Percentiles rank a stretch among this genome's conserved stretches.
phyloP scores from a whole-genome alignment of 768 basidiomycete genomes.

The Tricholoma terreum region DNA sequence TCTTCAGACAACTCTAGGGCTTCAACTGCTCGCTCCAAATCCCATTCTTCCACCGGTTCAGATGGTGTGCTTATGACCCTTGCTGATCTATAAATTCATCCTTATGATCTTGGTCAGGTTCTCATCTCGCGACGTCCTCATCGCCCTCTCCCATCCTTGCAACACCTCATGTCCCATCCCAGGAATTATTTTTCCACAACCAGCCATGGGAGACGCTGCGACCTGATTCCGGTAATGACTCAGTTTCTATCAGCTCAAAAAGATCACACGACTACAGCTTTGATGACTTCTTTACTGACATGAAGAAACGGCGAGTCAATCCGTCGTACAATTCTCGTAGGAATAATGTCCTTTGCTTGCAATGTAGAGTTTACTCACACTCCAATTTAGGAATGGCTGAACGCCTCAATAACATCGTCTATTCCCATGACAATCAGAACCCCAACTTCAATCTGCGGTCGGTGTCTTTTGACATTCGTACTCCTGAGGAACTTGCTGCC shows the following conservation, averaged over 20 bases:
- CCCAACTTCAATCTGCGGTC: conserved; percentile 68
- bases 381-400: conserved; percentile 75
- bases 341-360: conserved; percentile 31
- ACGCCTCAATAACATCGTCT: conserved; percentile 66
- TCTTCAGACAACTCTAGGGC: conserved; percentile 28
- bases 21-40: conserved; percentile 43
- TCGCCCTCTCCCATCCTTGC: conserved; percentile 63
- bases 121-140: conserved; percentile 45
- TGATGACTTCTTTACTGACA: conserved; percentile 84
- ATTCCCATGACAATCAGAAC: conserved; percentile 26
- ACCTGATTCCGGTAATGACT: conserved; percentile 29
- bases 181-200: conserved; percentile 54
- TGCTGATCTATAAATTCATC: conserved; percentile 1
- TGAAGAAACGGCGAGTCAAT: conserved; percentile 86
- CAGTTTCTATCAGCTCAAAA: conserved; percentile 56
- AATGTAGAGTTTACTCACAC: conserved; percentile 10
- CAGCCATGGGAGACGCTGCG: conserved; percentile 59
- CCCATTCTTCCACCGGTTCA: conserved; percentile 46
- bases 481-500: conserved; percentile 83
- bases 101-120: conserved; percentile 24
- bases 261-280: conserved; percentile 66
- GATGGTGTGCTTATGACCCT: conserved; percentile 37
- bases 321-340: conserved; percentile 86
- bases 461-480: conserved; percentile 79
- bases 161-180: conserved; percentile 38